Percentiles rank a stretch among this genome's conserved stretches.
Conservation (phyloP, 345 rosid species). For the Aquilaria sinensis region DNA sequence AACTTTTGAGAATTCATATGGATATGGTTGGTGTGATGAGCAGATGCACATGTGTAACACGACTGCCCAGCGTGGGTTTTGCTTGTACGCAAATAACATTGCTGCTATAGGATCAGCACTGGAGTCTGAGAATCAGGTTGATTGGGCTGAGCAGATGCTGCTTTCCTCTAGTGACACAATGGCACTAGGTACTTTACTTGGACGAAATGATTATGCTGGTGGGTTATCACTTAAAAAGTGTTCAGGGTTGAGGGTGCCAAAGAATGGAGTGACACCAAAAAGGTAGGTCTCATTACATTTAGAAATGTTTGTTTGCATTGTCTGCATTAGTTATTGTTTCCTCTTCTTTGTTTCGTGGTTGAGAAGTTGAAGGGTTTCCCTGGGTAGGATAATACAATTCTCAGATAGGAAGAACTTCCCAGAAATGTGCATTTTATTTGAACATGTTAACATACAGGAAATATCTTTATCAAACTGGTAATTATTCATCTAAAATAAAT, state of each 20-base stretch:
- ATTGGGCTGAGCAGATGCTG: constrained; percentile 29
- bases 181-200: constrained; percentile 23
- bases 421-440: too few species aligned
- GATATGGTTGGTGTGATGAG: constrained; percentile 34
- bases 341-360: too few species aligned
- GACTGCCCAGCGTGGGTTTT: constrained; percentile 54
- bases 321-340: background rate
- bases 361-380: too few species aligned
- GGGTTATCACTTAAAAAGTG: constrained; percentile 19
- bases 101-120: constrained; percentile 26
- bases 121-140: constrained; percentile 17
- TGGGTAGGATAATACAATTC: too few species aligned
- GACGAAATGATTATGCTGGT: constrained; percentile 20
- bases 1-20: constrained; percentile 36
- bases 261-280: constrained; percentile 15
- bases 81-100: constrained; percentile 42
- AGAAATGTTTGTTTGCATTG: background rate
- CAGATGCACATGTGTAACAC: constrained; percentile 52
- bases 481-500: too few species aligned
- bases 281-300: constrained; percentile 26
- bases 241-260: constrained; percentile 25
- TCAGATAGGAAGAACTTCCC: too few species aligned
- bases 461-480: too few species aligned
- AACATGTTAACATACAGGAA: too few species aligned
- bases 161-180: constrained; percentile 24